These are phyloP conservation scores for Eragrostis curvula DNA, from an alignment of 176 grass and related monocot species.

Conservation along the genomic window DNA sequence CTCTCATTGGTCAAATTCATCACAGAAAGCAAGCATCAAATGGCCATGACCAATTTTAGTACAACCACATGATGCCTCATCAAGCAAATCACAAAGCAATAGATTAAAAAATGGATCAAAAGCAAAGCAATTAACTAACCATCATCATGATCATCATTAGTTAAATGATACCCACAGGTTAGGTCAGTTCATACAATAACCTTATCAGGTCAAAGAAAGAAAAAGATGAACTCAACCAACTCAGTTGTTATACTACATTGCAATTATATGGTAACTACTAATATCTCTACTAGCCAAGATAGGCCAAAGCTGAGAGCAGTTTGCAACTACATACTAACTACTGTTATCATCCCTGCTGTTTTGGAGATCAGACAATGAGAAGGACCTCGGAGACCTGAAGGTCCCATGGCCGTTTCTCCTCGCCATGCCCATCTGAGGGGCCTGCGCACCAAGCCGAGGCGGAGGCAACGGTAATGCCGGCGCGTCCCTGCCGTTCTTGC, in stretches of 20 bases:
- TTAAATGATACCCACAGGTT: conserved; percentile 40
- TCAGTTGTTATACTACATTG: conserved; percentile 40
- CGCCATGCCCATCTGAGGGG: conserved; percentile 15
- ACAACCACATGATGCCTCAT: conserved; percentile 40
- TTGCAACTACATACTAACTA: conserved; percentile 30
- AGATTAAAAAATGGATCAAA: neutral
- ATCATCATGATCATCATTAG: conserved; percentile 42
- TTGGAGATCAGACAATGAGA: conserved; percentile 75
- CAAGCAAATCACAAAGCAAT: conserved; percentile 28
- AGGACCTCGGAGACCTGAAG: conserved; percentile 63
- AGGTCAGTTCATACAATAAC: conserved; percentile 38
- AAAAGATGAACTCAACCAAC: conserved; percentile 36
- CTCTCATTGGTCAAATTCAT: neutral
- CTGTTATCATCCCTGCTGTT: neutral
- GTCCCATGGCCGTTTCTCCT: conserved; percentile 30
- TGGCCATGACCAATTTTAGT: neutral
- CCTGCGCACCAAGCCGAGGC: neutral
- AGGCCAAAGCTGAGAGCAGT: conserved; percentile 20
- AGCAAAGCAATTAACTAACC: conserved; percentile 28
- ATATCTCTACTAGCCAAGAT: conserved; percentile 37
- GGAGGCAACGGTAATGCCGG: conserved; percentile 62
- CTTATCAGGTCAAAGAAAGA: conserved; percentile 28
- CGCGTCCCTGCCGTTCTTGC: conserved; percentile 46
- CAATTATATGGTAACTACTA: conserved; percentile 32
- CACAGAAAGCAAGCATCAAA: conserved; percentile 12